Evolutionary conservation across 1,139 yeast species (phyloP), one percentile per base, ranked within the genome.

Genomic region (Pichia inconspicua): DNA sequence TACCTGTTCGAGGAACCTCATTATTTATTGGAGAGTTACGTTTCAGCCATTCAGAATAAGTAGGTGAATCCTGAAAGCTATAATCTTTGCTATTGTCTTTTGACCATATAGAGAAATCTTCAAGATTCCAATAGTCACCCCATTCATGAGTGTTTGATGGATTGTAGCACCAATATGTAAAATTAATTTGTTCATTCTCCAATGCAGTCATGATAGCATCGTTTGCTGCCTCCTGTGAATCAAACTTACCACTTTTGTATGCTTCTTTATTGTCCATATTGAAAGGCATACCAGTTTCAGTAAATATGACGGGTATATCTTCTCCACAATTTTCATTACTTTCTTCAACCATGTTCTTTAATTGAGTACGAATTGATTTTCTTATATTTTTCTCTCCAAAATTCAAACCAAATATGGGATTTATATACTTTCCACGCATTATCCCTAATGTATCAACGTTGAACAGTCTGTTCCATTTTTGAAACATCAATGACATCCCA

Each of bases 201-300:
- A 90, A 68, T 0, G 95, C 97, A 58, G 70, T 77, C 27, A 82
- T 74, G 43, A 89, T 65, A 0, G 96, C 96, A 68, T 90, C 97
- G 65, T 87, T 68, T 0, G 97, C 96, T 7, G 77, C 71, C 3
- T 85, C 82, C 60, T 90, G 97, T 1, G 87, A 74, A 12, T 72
- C 66, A 61, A 79, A 89, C 53, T 80, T 76, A 1, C 90, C 88
- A 48, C 72, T 73, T 6, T 44, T 45, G 60, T 77, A 89, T 0
- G 96, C 86, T 42, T 68, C 69, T 58, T 83, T 84, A 51, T 77
- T 74, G 62, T 90, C 92, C 95, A 90, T 85, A 64, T 92, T 96
- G 64, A 82, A 88, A 2, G 98, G 97, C 82, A 90, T 86, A 3
- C 98, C 98, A n/a, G 92, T 89, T 65, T 90, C 98, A 1, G 95